Evolutionary conservation across 768 basidiomycete genomes (phyloP).

Genomic region (Pisolithus microcarpus): DNA sequence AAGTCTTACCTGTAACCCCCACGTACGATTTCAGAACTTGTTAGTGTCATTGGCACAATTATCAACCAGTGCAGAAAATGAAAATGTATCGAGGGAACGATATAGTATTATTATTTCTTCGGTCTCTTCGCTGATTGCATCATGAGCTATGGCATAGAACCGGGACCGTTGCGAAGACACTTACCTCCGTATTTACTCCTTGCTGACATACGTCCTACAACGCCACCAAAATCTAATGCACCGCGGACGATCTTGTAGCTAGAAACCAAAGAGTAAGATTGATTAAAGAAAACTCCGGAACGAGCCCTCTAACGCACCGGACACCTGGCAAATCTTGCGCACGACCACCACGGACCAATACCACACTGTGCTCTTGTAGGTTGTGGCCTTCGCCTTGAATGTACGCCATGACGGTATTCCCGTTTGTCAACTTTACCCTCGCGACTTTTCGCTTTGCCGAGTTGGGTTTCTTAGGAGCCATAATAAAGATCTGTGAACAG

Average conservation of each 20-base stretch:
- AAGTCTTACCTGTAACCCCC: not conserved
- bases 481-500: slow-evolving; percentile 70
- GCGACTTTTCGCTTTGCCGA: slow-evolving; percentile 98
- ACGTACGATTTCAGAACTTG: not conserved
- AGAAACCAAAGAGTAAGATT: slow-evolving; percentile 2
- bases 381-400: slow-evolving; percentile 98
- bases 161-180: slow-evolving; percentile 11
- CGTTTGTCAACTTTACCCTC: slow-evolving; percentile 84
- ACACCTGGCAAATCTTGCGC: slow-evolving; percentile 98
- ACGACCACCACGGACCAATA: slow-evolving; percentile 89
- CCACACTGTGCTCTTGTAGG: slow-evolving; percentile 94
- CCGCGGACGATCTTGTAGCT: slow-evolving; percentile 97
- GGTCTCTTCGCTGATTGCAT: slow-evolving; percentile 72
- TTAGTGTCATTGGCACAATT: not conserved
- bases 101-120: slow-evolving; percentile 45
- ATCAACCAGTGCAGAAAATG: not conserved
- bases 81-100: not conserved
- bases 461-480: slow-evolving; percentile 95
- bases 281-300: not conserved
- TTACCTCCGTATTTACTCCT: slow-evolving; percentile 92
- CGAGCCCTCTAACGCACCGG: slow-evolving; percentile 50
- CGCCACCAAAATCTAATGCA: slow-evolving; percentile 84
- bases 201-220: slow-evolving; percentile 71
- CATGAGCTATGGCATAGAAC: slow-evolving; percentile 1
- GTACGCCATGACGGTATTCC: slow-evolving; percentile 86